phyloP scores from a whole-genome alignment of 116 monocot species.

The Cymodocea nodosa region DNA sequence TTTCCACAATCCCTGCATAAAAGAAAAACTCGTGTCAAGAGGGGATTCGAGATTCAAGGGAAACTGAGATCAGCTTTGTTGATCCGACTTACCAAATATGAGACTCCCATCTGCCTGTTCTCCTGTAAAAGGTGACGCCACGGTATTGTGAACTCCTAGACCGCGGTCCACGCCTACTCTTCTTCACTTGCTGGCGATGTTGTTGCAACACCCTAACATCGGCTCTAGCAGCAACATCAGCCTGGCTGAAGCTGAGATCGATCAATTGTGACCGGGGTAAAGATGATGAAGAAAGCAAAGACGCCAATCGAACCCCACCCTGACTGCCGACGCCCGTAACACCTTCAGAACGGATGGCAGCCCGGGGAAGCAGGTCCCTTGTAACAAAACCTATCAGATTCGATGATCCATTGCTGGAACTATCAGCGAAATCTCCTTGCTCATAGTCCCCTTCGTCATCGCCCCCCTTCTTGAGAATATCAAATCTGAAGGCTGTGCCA shows the following conservation, averaged over 20 bases:
- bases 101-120: conserved; percentile 94
- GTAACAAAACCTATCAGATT: conserved; percentile 11
- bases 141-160: conserved; percentile 83
- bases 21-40: not conserved
- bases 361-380: conserved; percentile 26
- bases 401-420: not conserved
- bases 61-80: not conserved
- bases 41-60: not conserved
- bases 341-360: not conserved
- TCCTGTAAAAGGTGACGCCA: conserved; percentile 83
- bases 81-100: conserved; percentile 60
- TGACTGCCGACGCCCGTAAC: not conserved
- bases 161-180: conserved; percentile 75
- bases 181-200: conserved; percentile 45
- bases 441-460: conserved; percentile 16
- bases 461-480: conserved; percentile 19
- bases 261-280: conserved; percentile 18
- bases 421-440: conserved; percentile 2
- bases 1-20: conserved; percentile 42
- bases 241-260: conserved; percentile 20
- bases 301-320: not conserved
- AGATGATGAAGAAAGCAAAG: conserved; percentile 8
- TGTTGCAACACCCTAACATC: conserved; percentile 10
- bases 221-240: conserved; percentile 1
- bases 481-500: conserved; percentile 18